Percentiles rank a stretch among this genome's conserved stretches.
These are phyloP conservation scores for Claviceps fusiformis DNA, from an alignment of 2,329 filamentous ascomycete species.

Conservation along the genomic window DNA sequence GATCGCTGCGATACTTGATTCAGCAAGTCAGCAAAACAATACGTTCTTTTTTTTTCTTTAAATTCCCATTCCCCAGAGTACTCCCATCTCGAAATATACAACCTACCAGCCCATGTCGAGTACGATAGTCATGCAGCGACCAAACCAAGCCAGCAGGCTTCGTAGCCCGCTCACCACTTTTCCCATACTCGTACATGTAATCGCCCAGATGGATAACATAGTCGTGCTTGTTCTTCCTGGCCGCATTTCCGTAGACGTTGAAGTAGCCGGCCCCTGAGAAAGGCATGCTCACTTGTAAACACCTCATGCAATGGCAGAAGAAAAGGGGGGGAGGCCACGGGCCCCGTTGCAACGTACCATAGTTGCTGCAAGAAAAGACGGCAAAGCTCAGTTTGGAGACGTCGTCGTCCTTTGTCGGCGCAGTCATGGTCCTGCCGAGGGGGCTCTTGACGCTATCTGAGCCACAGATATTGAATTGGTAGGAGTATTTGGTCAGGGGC, in stretches of 20 bases:
- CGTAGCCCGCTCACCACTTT: constrained; percentile 16
- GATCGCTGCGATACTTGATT: constrained; percentile 25
- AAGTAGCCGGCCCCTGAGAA: constrained; percentile 33
- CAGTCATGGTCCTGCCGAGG: constrained; percentile 57
- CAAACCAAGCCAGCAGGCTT: constrained; percentile 17
- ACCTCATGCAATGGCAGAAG: background rate
- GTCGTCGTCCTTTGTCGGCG: constrained; percentile 41
- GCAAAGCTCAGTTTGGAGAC: constrained; percentile 47
- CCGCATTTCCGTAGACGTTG: constrained; percentile 46
- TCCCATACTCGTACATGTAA: constrained; percentile 48
- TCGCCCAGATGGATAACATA: constrained; percentile 47
- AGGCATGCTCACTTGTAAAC: background rate
- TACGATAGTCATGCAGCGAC: constrained; percentile 29
- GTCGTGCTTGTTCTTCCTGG: constrained; percentile 44
- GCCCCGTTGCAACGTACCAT: constrained; percentile 26
- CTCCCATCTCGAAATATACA: background rate
- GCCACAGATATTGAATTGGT: constrained; percentile 56
- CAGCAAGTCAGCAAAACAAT: background rate
- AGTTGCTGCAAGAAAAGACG: constrained; percentile 61
- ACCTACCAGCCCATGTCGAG: constrained; percentile 22
- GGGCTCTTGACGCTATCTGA: constrained; percentile 44
- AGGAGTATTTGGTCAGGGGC: constrained; percentile 52
- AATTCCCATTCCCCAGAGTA: no score
- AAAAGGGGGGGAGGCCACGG: no score
- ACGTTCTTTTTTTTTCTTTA: background rate